Evolutionary conservation across 2,329 filamentous ascomycete genomes (phyloP), one percentile per base, ranked within the genome.

Genomic region (Westerdykella ornata): DNA sequence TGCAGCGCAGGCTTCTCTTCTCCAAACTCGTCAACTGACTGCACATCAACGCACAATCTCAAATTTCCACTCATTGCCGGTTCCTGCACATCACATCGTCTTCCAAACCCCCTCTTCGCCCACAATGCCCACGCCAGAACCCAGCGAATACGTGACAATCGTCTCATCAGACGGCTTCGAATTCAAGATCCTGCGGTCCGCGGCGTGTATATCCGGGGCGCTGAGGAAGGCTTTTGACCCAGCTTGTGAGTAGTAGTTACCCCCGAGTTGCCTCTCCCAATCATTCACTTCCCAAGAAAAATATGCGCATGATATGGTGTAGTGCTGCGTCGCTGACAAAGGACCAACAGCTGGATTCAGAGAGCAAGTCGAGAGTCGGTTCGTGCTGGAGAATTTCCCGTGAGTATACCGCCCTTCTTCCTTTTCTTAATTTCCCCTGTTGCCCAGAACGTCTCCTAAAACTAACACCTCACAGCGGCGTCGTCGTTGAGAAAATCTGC

Each of bases 171-270:
- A 90, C 65, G 83, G 78, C 54, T 88, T 80, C 62, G 84, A 88
- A 69, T 89, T 86, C 61, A 78, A 85, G 48, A 74, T 89, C 38
- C 72, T 84, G 41, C 80, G 84, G 40, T 82, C 85, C 37, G 81
- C 84, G 2, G 80, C 84, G 45, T 72, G 78, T 56, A 72, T 85
- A 57, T 85, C 83, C 52, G 80, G 80, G 26, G 77, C 81, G 44
- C 83, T 90, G 68, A 84, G 80, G 68, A 76, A 80, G 62, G 88
- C 87, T 77, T 70, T 90, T 45, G 81, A 87, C 56, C 77, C 81
- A 13, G 73, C 75, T 53, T 83, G 82, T 82, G 66, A 34, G 75
- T 57, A 15, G 9, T 8, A 5, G 7, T 17, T 14, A n/a, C n/a
- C n/a, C n/a, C n/a, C n/a, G n/a, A n/a, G n/a, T n/a, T n/a, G n/a